Conservation (phyloP, 2,329 filamentous ascomycete species). For the Nectriaceae sp. region DNA sequence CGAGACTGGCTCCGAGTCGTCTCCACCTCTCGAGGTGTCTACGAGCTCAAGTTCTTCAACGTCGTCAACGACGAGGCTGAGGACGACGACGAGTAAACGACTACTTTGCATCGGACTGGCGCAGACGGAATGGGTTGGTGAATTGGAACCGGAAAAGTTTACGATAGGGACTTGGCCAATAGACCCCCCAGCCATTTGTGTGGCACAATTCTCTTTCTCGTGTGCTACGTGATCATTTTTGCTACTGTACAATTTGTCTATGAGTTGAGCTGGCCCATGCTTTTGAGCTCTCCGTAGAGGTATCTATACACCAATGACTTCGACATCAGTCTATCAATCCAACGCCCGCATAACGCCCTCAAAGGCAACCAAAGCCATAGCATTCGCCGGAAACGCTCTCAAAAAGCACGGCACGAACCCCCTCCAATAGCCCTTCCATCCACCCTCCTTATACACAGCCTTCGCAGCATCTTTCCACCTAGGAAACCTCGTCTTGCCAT, state of each 20-base stretch:
- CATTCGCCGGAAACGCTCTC: slow-evolving; percentile 93
- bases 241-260: neutral
- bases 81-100: slow-evolving; percentile 94
- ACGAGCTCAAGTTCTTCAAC: slow-evolving; percentile 99
- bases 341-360: slow-evolving; percentile 82
- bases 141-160: slow-evolving; percentile 31
- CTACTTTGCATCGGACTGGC: slow-evolving; percentile 26
- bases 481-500: slow-evolving; percentile 68
- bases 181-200: slow-evolving; percentile 33
- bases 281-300: neutral
- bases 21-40: slow-evolving; percentile 95
- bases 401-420: slow-evolving; percentile 94
- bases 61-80: slow-evolving; percentile 98
- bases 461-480: slow-evolving; percentile 79
- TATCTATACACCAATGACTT: neutral
- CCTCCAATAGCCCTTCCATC: slow-evolving; percentile 83
- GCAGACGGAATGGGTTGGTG: slow-evolving; percentile 33
- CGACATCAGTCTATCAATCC: slow-evolving; percentile 1
- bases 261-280: neutral
- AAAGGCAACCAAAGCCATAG: slow-evolving; percentile 89
- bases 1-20: slow-evolving; percentile 99
- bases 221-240: neutral
- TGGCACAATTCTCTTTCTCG: slow-evolving; percentile 21
- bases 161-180: slow-evolving; percentile 29
- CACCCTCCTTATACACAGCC: slow-evolving; percentile 74